A percentile compares a stretch with the other conserved stretches of the same genome.
Conservation (phyloP, 768 basidiomycete genomes). For the Serpula lacrymans region DNA sequence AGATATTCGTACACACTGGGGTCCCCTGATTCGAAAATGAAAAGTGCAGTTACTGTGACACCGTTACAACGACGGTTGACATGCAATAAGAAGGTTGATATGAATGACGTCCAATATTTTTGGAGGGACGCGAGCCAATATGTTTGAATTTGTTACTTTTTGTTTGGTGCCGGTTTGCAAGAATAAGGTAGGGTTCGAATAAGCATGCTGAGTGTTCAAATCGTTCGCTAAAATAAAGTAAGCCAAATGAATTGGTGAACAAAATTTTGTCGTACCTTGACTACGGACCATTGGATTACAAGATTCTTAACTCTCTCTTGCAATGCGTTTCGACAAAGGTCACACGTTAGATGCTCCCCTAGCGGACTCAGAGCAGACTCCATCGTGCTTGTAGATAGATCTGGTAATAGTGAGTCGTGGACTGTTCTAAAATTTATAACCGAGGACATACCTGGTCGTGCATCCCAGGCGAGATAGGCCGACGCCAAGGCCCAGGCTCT, state of each 20-base stretch:
- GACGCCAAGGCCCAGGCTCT: constrained; percentile 81
- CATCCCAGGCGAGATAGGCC: constrained; percentile 83
- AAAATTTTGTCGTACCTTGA: constrained; percentile 50
- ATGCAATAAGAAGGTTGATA: too few relatives aligned
- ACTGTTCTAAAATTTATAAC: background rate
- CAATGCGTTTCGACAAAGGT: constrained; percentile 61
- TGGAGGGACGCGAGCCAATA: too few relatives aligned
- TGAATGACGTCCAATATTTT: too few relatives aligned
- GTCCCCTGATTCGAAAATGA: too few relatives aligned
- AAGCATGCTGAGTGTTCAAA: constrained; percentile 32
- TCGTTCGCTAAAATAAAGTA: constrained; percentile 45
- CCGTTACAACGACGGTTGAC: too few relatives aligned
- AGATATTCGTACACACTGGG: too few relatives aligned
- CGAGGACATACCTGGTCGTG: constrained; percentile 58
- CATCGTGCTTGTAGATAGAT: constrained; percentile 69
- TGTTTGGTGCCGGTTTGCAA: too few relatives aligned
- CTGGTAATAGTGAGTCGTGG: constrained; percentile 34
- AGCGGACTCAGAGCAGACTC: constrained; percentile 70
- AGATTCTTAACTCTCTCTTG: constrained; percentile 65
- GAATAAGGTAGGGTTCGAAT: too few relatives aligned
- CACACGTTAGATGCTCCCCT: constrained; percentile 65
- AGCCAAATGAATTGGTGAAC: constrained; percentile 4
- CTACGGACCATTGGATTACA: constrained; percentile 72
- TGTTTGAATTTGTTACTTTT: too few relatives aligned
- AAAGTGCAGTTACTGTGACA: too few relatives aligned